Conservation (phyloP, 2,329 filamentous ascomycete species). For the Colletotrichum musicola region DNA sequence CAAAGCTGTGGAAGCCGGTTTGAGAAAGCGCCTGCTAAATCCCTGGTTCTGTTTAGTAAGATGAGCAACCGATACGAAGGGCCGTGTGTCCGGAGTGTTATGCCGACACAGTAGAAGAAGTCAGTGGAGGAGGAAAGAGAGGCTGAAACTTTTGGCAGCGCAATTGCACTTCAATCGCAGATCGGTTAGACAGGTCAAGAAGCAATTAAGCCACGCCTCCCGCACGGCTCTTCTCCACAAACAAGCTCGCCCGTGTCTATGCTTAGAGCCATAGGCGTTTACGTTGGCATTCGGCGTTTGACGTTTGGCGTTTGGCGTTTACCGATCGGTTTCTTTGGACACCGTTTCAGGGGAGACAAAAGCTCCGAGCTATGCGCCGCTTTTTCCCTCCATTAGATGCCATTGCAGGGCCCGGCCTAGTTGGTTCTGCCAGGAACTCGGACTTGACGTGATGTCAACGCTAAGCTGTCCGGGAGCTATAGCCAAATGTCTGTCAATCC, state of each 20-base stretch:
- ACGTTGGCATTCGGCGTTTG: not conserved
- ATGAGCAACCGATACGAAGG: not conserved
- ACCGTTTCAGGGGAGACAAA: conserved; percentile 5
- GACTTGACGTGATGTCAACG: conserved; percentile 12
- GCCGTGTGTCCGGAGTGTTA: not conserved
- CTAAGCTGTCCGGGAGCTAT: not conserved
- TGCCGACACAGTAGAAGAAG: not conserved
- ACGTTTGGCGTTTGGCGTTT: conserved; percentile 4
- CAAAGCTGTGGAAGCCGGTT: not conserved
- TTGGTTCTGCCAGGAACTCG: not conserved
- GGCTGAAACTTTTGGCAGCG: not conserved
- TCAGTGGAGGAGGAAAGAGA: not conserved
- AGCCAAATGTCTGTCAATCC: not conserved
- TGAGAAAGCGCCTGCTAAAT: not conserved
- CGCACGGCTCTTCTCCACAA: not conserved
- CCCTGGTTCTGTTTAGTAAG: conserved; percentile 5
- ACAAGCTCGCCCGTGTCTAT: not conserved
- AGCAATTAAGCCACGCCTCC: not conserved
- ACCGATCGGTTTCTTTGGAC: not conserved
- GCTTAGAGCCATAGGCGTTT: not conserved
- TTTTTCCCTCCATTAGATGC: not conserved
- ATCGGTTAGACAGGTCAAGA: not conserved
- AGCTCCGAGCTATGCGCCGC: not conserved
- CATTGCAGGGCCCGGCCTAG: not conserved
- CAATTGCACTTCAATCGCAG: not conserved